Evolutionary conservation across 2,329 filamentous ascomycete genomes (phyloP).

Genomic region (Fusarium sp.): DNA sequence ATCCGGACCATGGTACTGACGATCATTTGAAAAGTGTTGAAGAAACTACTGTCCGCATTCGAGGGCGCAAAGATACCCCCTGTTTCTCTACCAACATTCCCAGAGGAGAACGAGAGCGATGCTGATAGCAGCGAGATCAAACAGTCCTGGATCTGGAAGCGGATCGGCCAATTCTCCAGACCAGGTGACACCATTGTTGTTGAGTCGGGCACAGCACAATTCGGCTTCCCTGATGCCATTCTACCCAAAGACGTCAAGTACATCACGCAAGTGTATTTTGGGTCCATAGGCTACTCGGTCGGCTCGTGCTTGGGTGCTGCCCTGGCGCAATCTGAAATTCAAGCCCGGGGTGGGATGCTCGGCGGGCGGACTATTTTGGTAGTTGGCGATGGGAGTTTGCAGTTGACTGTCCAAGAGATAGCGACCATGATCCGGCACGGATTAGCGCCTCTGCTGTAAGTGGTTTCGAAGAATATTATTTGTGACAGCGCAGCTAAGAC

Average conservation of each 20-base stretch:
- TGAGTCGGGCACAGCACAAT: not conserved
- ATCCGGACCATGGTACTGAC: not conserved
- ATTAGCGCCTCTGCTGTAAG: not conserved
- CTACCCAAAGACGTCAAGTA: not conserved
- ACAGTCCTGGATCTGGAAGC: not conserved
- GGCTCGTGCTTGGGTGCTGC: not conserved
- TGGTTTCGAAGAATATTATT: not conserved
- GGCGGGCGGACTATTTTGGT: not conserved
- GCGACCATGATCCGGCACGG: not conserved
- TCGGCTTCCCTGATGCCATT: not conserved
- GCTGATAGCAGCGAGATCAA: not conserved
- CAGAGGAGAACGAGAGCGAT: not conserved
- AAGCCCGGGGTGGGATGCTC: not conserved
- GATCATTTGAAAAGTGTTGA: not conserved
- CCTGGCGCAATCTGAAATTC: not conserved
- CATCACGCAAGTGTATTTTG: not conserved
- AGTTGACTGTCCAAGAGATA: not conserved
- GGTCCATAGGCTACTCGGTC: not conserved
- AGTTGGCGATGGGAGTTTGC: not conserved
- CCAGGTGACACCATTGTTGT: not conserved
- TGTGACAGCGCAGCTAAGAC: not conserved
- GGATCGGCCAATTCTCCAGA: not conserved
- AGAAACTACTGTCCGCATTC: not conserved
- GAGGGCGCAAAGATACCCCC: rapidly evolving
- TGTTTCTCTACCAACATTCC: not conserved